Percentiles rank a stretch among this genome's conserved stretches.
Conservation (phyloP, 768 basidiomycete species). For the Leccinum uliginosum region DNA sequence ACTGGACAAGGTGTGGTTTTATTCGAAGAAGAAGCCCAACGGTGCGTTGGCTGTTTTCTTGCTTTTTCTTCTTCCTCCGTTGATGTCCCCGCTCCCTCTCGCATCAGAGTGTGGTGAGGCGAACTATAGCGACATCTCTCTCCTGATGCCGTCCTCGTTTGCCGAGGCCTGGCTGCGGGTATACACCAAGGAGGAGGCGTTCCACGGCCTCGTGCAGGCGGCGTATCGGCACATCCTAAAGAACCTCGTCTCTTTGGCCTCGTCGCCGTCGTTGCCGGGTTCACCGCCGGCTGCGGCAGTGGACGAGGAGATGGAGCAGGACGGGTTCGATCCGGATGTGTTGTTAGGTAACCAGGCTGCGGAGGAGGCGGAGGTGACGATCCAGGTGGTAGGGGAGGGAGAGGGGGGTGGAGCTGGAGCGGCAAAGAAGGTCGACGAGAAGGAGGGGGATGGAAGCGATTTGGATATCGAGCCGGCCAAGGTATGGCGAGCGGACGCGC, state of each 20-base stretch:
- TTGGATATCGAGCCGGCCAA: slow-evolving; percentile 27
- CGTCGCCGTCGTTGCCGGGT: neutral
- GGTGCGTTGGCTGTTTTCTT: slow-evolving; percentile 36
- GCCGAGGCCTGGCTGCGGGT: slow-evolving; percentile 67
- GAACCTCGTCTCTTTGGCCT: slow-evolving; percentile 10
- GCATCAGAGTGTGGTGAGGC: slow-evolving; percentile 42
- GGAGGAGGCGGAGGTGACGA: neutral
- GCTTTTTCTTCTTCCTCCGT: neutral
- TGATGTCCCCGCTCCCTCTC: neutral
- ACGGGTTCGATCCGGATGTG: slow-evolving; percentile 14
- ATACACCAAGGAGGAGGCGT: slow-evolving; percentile 59
- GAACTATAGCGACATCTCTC: slow-evolving; percentile 55
- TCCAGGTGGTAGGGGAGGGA: neutral
- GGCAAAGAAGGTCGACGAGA: neutral
- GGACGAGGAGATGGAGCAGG: slow-evolving; percentile 1
- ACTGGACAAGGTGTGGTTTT: slow-evolving; percentile 65
- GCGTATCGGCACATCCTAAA: slow-evolving; percentile 52
- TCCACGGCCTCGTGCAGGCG: slow-evolving; percentile 59
- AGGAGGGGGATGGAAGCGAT: neutral
- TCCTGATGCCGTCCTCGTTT: slow-evolving; percentile 59
- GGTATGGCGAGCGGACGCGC: neutral
- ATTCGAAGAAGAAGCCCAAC: slow-evolving; percentile 59
- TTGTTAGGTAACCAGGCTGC: neutral
- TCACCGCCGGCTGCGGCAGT: neutral
- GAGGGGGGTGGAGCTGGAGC: neutral